Percentiles rank a stretch among this genome's conserved stretches.
These are phyloP conservation scores for Hirschioporus abietinus DNA, from an alignment of 768 basidiomycete species.

Conservation along the genomic window DNA sequence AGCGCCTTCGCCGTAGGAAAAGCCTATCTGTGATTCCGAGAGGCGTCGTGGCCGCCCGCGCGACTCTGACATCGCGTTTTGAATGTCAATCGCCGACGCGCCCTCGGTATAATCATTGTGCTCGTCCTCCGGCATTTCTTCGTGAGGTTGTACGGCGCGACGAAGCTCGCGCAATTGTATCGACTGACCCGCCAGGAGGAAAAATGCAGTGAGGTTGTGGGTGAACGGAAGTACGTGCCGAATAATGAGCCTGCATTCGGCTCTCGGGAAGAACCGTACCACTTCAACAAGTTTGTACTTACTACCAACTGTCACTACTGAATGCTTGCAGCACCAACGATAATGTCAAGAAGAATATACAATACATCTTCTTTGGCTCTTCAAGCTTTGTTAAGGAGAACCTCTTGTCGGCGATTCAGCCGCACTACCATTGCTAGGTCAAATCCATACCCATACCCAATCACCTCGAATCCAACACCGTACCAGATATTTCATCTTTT, in stretches of 20 bases:
- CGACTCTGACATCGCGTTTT: conserved; percentile 40
- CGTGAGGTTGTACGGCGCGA: neutral
- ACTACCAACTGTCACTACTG: too few species aligned
- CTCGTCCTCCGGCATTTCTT: neutral
- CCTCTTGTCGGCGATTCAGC: neutral
- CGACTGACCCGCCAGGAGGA: neutral
- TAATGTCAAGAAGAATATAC: neutral
- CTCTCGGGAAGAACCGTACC: too few species aligned
- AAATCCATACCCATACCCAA: conserved; percentile 46
- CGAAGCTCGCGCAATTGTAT: neutral
- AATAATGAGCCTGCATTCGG: too few species aligned
- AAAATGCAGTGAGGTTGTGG: neutral
- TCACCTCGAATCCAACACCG: conserved; percentile 45
- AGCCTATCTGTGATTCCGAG: conserved; percentile 57
- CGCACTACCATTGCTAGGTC: neutral
- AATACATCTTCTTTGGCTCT: neutral
- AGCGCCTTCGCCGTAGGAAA: conserved; percentile 50
- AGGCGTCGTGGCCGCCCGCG: conserved; percentile 45
- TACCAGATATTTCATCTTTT: conserved; percentile 63
- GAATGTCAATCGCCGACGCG: conserved; percentile 71
- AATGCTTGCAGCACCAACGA: neutral
- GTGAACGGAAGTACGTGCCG: too few species aligned
- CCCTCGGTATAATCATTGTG: conserved; percentile 79
- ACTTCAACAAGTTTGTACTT: too few species aligned
- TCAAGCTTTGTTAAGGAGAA: neutral